Conservation (phyloP, 768 basidiomycete genomes). For the Rickenella mellea region DNA sequence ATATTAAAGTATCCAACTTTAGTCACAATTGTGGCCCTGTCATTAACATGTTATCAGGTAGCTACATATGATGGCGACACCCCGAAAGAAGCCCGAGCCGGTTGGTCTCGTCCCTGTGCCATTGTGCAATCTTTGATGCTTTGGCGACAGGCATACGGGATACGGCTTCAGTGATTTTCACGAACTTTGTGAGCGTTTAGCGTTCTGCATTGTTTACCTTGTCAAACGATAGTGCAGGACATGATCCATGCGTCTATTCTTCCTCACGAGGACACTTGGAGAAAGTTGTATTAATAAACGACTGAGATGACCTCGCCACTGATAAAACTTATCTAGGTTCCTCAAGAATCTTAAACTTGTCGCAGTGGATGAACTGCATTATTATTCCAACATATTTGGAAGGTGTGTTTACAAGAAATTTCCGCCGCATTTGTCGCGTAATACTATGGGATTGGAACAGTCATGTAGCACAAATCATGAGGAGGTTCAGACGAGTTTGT, state of each 20-base stretch:
- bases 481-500: conserved; percentile 68
- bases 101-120: conserved; percentile 23
- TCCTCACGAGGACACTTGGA: conserved; percentile 78
- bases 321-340: conserved; percentile 37
- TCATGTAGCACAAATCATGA: conserved; percentile 72
- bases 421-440: not conserved
- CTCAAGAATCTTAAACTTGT: conserved; percentile 69
- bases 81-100: conserved; percentile 51
- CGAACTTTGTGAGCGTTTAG: conserved; percentile 62
- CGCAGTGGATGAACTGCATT: conserved; percentile 82
- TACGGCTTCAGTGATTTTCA: conserved; percentile 72
- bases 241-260: conserved; percentile 80
- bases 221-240: conserved; percentile 37
- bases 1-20: conserved; percentile 45
- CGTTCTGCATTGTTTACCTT: not conserved
- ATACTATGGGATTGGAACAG: conserved; percentile 23
- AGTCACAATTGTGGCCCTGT: too few relatives aligned
- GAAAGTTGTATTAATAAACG: conserved; percentile 34
- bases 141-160: conserved; percentile 50
- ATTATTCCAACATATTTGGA: conserved; percentile 73
- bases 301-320: conserved; percentile 4
- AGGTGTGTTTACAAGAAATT: conserved; percentile 33
- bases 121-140: not conserved
- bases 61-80: conserved; percentile 89
- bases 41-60: too few relatives aligned